Percentiles rank a stretch among this genome's conserved stretches.
Evolutionary conservation across 139 green algal species (phyloP).

Genomic region (Chlorella vulgaris): DNA sequence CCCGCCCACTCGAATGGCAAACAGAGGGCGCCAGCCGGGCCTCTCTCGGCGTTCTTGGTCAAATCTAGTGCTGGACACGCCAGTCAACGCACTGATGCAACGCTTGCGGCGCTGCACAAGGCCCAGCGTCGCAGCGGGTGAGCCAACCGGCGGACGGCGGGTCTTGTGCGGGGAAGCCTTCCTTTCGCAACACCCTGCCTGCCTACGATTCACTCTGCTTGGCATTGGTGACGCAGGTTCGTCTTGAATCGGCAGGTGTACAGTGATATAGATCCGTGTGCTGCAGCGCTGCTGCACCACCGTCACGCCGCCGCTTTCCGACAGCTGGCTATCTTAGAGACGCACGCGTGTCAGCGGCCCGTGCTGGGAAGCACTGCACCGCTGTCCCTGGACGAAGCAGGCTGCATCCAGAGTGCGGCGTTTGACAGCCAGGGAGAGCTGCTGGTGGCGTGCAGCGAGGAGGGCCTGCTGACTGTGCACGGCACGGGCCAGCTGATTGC

Average conservation of each 20-base stretch:
- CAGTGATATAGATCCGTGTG: not conserved
- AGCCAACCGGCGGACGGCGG: not conserved
- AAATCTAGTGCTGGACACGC: not conserved
- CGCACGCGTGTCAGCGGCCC: constrained; percentile 15
- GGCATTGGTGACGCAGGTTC: not conserved
- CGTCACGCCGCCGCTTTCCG: not conserved
- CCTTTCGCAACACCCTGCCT: not conserved
- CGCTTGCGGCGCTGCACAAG: not conserved
- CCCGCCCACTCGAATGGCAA: not conserved
- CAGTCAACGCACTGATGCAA: not conserved
- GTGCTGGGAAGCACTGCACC: constrained; percentile 16
- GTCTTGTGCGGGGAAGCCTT: not conserved
- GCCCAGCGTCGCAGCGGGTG: not conserved
- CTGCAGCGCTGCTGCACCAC: not conserved
- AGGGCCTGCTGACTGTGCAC: constrained; percentile 37
- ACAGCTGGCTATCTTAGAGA: not conserved
- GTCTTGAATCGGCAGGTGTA: constrained; percentile 7
- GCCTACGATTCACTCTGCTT: not conserved
- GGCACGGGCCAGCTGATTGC: not conserved
- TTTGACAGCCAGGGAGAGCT: constrained; percentile 42
- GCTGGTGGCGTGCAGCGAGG: constrained; percentile 23
- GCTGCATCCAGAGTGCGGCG: not conserved
- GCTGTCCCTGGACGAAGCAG: constrained; percentile 11
- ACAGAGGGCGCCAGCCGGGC: not conserved
- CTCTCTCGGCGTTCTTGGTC: not conserved